Percentiles rank a stretch among this genome's conserved stretches.
phyloP scores from a whole-genome alignment of 371 early-diverging fungal species.

The Mucor velutinosus region DNA sequence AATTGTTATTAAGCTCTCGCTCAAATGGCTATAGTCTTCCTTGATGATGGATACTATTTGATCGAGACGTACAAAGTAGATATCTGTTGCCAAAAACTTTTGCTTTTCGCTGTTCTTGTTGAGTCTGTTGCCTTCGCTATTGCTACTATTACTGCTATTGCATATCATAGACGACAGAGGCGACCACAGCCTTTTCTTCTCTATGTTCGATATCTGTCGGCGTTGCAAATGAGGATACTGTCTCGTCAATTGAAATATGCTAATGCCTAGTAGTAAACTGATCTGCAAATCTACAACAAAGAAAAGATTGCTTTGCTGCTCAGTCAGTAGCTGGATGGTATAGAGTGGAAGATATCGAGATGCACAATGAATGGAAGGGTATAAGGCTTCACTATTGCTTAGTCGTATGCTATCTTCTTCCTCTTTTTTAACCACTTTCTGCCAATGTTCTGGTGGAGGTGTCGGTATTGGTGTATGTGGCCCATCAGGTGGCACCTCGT shows the following conservation, averaged over 20 bases:
- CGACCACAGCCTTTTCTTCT: conserved; percentile 75
- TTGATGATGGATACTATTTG: conserved; percentile 64
- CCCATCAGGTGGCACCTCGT: conserved; percentile 38
- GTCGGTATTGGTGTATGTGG: conserved; percentile 51
- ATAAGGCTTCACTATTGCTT: conserved; percentile 12
- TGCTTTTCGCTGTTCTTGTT: conserved; percentile 57
- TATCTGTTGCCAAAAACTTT: conserved; percentile 55
- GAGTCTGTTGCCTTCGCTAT: conserved; percentile 23
- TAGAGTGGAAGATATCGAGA: conserved; percentile 61
- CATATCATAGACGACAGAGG: conserved; percentile 70
- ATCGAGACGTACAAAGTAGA: conserved; percentile 70
- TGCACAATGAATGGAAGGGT: conserved; percentile 25
- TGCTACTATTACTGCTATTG: not conserved
- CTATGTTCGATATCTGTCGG: conserved; percentile 50
- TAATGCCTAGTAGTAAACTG: conserved; percentile 58
- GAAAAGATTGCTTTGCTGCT: conserved; percentile 40
- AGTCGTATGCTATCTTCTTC: conserved; percentile 21
- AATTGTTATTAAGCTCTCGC: conserved; percentile 69
- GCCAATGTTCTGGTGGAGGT: conserved; percentile 52
- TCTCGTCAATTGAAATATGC: conserved; percentile 46
- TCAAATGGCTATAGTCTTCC: conserved; percentile 63
- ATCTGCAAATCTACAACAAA: conserved; percentile 74
- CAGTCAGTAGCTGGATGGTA: conserved; percentile 60
- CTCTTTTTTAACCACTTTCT: conserved; percentile 40
- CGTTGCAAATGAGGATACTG: conserved; percentile 64